phyloP scores from a whole-genome alignment of 306 rosid genomes.

The Medicago arabica region DNA sequence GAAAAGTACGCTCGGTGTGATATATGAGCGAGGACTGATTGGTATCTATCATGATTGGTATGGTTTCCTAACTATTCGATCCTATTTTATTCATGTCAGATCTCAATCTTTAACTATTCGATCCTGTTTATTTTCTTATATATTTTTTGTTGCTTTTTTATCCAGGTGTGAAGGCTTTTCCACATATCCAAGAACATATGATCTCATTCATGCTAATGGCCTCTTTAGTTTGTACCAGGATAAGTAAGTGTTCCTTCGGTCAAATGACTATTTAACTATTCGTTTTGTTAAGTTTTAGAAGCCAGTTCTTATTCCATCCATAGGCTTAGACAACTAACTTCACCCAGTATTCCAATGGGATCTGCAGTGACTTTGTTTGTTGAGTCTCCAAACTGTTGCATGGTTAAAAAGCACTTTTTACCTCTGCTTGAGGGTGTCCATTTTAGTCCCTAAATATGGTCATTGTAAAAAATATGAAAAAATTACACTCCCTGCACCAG shows the following conservation, averaged over 20 bases:
- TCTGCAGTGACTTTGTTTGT: too few relatives aligned
- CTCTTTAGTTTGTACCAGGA: conserved; percentile 81
- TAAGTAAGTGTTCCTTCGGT: conserved; percentile 62
- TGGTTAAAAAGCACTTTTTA: too few relatives aligned
- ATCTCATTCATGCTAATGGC: conserved; percentile 87
- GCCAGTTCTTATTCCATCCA: too few relatives aligned
- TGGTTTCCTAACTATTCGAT: conserved; percentile 36
- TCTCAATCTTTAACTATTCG: conserved; percentile 20
- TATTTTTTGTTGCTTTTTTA: conserved; percentile 39
- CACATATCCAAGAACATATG: conserved; percentile 95
- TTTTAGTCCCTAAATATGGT: too few relatives aligned
- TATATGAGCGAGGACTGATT: conserved; percentile 82
- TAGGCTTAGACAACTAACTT: too few relatives aligned
- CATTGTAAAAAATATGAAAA: too few relatives aligned
- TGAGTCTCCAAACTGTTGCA: too few relatives aligned
- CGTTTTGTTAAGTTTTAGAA: conserved; percentile 2
- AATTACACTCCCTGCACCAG: too few relatives aligned
- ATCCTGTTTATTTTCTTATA: conserved; percentile 11
- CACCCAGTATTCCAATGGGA: too few relatives aligned
- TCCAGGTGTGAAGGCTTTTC: conserved; percentile 95
- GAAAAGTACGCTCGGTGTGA: conserved; percentile 71
- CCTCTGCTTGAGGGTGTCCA: too few relatives aligned
- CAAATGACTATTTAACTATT: conserved; percentile 23
- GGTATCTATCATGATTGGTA: conserved; percentile 99
- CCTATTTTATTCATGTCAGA: conserved; percentile 16